These are phyloP conservation scores for Globisporangium radiosum DNA, from an alignment of 352 stramenopile species.

Conservation along the genomic window DNA sequence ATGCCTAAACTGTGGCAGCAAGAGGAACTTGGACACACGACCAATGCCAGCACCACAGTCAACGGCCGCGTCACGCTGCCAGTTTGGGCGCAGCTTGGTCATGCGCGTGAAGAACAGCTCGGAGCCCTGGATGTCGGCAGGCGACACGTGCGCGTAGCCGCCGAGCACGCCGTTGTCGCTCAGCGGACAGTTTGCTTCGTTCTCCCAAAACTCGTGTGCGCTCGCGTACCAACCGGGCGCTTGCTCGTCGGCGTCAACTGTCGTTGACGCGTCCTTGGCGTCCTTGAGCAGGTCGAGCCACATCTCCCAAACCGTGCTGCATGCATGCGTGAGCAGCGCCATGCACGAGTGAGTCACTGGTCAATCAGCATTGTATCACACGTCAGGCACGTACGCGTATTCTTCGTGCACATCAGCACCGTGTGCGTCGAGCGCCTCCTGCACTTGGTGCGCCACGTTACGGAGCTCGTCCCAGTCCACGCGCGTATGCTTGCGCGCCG, in stretches of 20 bases:
- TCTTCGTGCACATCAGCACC: conserved; percentile 43
- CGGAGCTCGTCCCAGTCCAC: conserved; percentile 59
- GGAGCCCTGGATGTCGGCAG: conserved; percentile 74
- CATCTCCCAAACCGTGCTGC: conserved; percentile 68
- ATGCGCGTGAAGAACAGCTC: conserved; percentile 46
- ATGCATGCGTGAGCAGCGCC: not conserved
- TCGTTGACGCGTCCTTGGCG: conserved; percentile 4
- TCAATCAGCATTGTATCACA: too few species aligned
- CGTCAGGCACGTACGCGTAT: conserved; percentile 36
- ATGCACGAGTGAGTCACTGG: too few species aligned
- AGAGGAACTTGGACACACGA: conserved; percentile 91
- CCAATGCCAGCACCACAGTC: conserved; percentile 93
- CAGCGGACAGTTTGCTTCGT: conserved; percentile 88
- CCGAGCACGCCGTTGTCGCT: conserved; percentile 94
- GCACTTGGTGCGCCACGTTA: conserved; percentile 41
- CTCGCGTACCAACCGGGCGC: conserved; percentile 60
- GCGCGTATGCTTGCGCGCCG: conserved; percentile 17
- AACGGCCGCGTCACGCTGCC: conserved; percentile 34
- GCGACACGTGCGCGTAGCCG: conserved; percentile 82
- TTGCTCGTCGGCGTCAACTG: conserved; percentile 6
- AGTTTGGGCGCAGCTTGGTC: conserved; percentile 36
- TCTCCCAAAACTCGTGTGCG: conserved; percentile 75
- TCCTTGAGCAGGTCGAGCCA: conserved; percentile 57
- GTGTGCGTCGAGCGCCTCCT: conserved; percentile 54
- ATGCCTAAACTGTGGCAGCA: conserved; percentile 81